Evolutionary conservation across 768 basidiomycete genomes (phyloP), one percentile per base, ranked within the genome.

Genomic region (Leccinum olivaceopallidum): DNA sequence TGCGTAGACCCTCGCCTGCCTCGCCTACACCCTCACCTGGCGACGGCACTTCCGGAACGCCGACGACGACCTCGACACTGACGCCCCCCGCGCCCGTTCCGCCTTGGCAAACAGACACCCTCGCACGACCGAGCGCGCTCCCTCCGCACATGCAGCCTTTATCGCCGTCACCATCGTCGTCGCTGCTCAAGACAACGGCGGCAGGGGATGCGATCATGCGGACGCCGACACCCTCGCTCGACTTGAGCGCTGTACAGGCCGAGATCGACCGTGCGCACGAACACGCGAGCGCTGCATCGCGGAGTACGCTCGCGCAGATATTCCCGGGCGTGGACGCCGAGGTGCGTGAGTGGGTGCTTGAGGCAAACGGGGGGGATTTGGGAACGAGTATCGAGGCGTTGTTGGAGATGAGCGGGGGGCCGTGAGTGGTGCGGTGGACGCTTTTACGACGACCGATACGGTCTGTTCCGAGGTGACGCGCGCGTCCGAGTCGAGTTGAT

Each of bases 341-440:
- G 73, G 85, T 97, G 34, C 82, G 94, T 47, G 91, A 94, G 60
- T 89, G 85, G 84, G 93, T 98, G 37, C 76, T 96, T 60, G 94
- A 96, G 71, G 93, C 92, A 50, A 94, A 94, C 67, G 85, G 84
- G 8, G 91, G 92, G 20, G 94, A 97, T 77, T 70, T 97, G 59
- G 94, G 94, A 47, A 85, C 84, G 81, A 95, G 92, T 70, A 95
- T 96, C 66, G 95, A 96, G 69, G 85, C 81, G 53, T 71, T 94
- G 62, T 75, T 94, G 69, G 92, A 94, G 76, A 91, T 94, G 81
- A 76, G 76, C 50, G 75, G 75, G 48, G 71, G 69, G 5, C 64
- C 67, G 24, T 73, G 58, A 53, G 50, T 26, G 10, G 50, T 1
- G 28, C 14, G 13, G 8, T 24, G 47, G 18, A 7, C 42, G n/a